Percentiles rank a stretch among this genome's conserved stretches.
phyloP scores from a whole-genome alignment of 139 green algal species.

The Edaphochlamys debaryana region DNA sequence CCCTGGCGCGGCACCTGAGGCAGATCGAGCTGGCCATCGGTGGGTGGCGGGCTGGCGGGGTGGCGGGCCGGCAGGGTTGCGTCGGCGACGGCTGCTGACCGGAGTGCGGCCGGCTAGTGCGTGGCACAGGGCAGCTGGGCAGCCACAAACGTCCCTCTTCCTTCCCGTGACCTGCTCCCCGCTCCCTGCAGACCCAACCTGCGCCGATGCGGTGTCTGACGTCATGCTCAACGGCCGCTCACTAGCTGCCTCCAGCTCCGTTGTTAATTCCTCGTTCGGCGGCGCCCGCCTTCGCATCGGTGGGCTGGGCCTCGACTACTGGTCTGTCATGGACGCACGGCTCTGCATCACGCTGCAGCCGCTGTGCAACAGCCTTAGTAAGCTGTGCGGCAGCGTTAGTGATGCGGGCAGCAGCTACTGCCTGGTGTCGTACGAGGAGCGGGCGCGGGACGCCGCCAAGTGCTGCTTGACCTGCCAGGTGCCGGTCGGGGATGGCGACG shows the following conservation, averaged over 20 bases:
- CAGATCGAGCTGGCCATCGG: constrained; percentile 25
- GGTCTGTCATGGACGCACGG: constrained; percentile 2
- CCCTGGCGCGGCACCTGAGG: constrained; percentile 5
- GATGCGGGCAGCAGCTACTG: constrained; percentile 19
- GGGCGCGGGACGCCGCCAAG: neutral
- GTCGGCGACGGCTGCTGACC: no score
- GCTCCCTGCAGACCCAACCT: constrained; percentile 6
- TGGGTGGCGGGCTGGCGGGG: neutral
- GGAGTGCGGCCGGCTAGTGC: no score
- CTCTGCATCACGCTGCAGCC: constrained; percentile 26
- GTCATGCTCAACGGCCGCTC: constrained; percentile 19
- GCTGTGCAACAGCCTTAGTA: constrained; percentile 21
- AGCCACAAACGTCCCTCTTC: no score
- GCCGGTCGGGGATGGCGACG: neutral
- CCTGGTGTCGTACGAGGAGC: constrained; percentile 31
- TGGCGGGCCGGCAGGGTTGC: neutral
- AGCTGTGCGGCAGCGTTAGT: constrained; percentile 10
- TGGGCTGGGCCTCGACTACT: constrained; percentile 19
- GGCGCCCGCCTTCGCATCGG: constrained; percentile 1
- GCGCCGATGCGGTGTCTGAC: neutral
- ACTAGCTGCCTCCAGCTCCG: neutral
- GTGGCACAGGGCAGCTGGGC: no score
- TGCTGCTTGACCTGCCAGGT: constrained; percentile 32
- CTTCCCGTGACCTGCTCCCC: no score
- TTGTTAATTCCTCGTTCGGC: neutral